Conservation (phyloP, 2,329 filamentous ascomycete species). For the Monosporascus cannonballus region DNA sequence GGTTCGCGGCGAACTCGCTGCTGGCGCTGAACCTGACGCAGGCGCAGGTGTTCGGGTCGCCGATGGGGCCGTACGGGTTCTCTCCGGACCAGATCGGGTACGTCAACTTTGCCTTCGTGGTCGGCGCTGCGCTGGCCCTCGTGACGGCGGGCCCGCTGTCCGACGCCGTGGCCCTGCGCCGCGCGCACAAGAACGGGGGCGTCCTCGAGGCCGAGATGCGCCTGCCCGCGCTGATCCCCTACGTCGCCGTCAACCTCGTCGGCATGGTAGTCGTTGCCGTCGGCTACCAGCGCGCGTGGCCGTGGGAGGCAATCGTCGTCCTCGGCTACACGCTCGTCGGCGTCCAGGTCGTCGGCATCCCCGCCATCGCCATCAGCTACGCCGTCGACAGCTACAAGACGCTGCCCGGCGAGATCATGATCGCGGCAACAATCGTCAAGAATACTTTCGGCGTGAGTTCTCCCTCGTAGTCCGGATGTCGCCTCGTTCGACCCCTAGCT, state of each 20-base stretch:
- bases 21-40: conserved; percentile 46
- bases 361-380: conserved; percentile 51
- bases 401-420: conserved; percentile 53
- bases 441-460: conserved; percentile 38
- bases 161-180: conserved; percentile 33
- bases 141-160: conserved; percentile 35
- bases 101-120: conserved; percentile 39
- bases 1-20: conserved; percentile 27
- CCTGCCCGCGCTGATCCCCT: conserved; percentile 35
- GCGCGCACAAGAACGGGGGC: conserved; percentile 33
- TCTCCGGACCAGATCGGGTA: conserved; percentile 37
- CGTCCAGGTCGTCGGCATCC: conserved; percentile 38
- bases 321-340: conserved; percentile 34
- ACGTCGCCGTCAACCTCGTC: conserved; percentile 34
- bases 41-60: conserved; percentile 36
- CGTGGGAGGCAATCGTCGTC: conserved; percentile 39
- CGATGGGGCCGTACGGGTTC: conserved; percentile 36
- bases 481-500: neutral
- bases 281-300: conserved; percentile 39
- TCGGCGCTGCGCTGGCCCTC: conserved; percentile 33
- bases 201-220: conserved; percentile 41
- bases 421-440: conserved; percentile 58
- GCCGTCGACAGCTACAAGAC: conserved; percentile 59
- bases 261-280: conserved; percentile 39
- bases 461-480: neutral